phyloP scores from a whole-genome alignment of 129 eudicot species.

The Erigeron canadensis region DNA sequence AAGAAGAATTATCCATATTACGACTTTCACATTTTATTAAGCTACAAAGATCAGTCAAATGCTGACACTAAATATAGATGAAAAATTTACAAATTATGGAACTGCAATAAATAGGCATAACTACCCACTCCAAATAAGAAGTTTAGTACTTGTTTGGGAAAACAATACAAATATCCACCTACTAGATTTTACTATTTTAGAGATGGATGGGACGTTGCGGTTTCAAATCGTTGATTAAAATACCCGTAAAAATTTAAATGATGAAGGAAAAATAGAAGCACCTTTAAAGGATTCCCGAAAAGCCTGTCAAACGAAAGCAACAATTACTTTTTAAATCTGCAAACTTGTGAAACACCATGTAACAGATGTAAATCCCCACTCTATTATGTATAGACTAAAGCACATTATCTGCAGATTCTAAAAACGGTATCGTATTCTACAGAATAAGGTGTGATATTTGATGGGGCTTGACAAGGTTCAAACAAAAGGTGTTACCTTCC shows the following conservation, averaged over 20 bases:
- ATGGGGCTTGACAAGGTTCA: neutral
- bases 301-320: slow-evolving; percentile 54
- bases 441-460: neutral
- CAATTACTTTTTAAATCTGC: slow-evolving; percentile 17
- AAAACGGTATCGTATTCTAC: slow-evolving; percentile 2
- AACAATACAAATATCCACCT: neutral
- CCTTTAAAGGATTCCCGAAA: slow-evolving; percentile 72
- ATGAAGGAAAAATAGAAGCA: slow-evolving; percentile 32
- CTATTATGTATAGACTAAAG: slow-evolving; percentile 15
- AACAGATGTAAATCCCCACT: slow-evolving; percentile 8
- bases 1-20: slow-evolving; percentile 5
- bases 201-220: neutral
- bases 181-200: neutral
- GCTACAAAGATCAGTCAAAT: slow-evolving; percentile 7
- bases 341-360: neutral
- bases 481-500: slow-evolving; percentile 58
- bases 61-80: too few species aligned
- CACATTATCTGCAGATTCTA: slow-evolving; percentile 7
- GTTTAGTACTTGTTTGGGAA: neutral
- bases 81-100: too few species aligned
- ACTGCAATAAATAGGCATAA: too few species aligned
- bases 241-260: slow-evolving; percentile 1
- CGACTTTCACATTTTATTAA: slow-evolving; percentile 6
- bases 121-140: neutral
- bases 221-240: slow-evolving; percentile 1